These are phyloP conservation scores for Funneliformis caledonium DNA, from an alignment of 371 early-diverging fungal genomes.

Conservation along the genomic window DNA sequence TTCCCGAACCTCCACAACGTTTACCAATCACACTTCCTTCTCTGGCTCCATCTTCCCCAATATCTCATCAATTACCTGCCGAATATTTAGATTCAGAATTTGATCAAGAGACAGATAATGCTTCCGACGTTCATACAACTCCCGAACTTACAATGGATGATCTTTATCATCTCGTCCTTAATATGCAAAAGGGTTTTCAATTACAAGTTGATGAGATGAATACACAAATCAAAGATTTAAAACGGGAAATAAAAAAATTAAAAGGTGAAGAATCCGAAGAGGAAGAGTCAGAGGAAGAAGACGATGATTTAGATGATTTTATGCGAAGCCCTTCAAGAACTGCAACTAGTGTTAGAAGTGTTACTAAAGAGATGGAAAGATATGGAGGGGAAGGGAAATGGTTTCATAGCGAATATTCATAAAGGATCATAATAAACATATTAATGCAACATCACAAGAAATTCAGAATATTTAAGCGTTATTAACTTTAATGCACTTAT, in stretches of 20 bases:
- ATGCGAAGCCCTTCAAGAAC: conserved; percentile 15
- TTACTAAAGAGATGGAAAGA: conserved; percentile 28
- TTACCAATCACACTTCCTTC: conserved; percentile 14
- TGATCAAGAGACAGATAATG: neutral
- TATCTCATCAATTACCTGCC: conserved; percentile 27
- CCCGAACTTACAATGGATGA: conserved; percentile 31
- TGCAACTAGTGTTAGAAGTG: conserved; percentile 29
- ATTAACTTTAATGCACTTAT: too few species aligned
- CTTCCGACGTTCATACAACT: neutral
- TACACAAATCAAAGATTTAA: conserved; percentile 27
- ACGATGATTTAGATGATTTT: conserved; percentile 6
- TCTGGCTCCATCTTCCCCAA: conserved; percentile 13
- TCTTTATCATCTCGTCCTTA: conserved; percentile 30
- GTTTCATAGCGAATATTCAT: conserved; percentile 29
- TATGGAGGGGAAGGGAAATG: conserved; percentile 20
- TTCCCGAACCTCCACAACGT: neutral
- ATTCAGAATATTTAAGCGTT: too few species aligned
- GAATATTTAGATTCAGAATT: neutral
- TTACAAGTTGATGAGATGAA: conserved; percentile 30
- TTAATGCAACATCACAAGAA: too few species aligned
- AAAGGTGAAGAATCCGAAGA: conserved; percentile 25
- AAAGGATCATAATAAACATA: neutral
- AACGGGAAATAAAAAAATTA: conserved; percentile 27
- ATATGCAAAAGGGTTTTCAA: conserved; percentile 34
- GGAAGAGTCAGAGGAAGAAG: neutral